Percentiles rank a stretch among this genome's conserved stretches.
Conservation (phyloP, 1,139 yeast genomes). For the Wickerhamomyces sp. region DNA sequence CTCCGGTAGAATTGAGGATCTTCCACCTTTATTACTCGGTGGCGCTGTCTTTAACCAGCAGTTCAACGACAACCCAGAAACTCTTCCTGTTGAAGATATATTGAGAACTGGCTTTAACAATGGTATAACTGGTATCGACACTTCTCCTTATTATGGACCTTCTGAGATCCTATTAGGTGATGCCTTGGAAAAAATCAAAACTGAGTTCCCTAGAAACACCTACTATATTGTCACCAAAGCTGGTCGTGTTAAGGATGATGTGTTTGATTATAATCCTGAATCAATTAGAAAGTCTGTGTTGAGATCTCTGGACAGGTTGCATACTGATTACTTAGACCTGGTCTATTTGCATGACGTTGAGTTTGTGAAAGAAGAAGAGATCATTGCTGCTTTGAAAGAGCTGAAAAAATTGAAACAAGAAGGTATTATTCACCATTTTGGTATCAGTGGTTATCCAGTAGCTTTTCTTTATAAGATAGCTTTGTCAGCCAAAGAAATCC, state of each 20-base stretch:
- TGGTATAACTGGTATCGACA: conserved; percentile 79
- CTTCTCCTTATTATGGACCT: conserved; percentile 92
- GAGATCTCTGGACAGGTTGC: conserved; percentile 62
- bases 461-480: conserved; percentile 55
- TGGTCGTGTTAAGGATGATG: conserved; percentile 64
- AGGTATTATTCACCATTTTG: conserved; percentile 64
- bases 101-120: conserved; percentile 53
- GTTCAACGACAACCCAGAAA: conserved; percentile 62
- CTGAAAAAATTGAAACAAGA: conserved; percentile 55
- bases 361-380: conserved; percentile 55
- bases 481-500: conserved; percentile 31
- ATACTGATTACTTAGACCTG: conserved; percentile 67
- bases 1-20: conserved; percentile 11
- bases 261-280: conserved; percentile 68
- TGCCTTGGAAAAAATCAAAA: conserved; percentile 42
- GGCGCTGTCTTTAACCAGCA: conserved; percentile 84
- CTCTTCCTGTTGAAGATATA: conserved; percentile 53
- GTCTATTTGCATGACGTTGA: conserved; percentile 90
- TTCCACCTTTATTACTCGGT: conserved; percentile 67
- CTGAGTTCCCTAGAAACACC: conserved; percentile 51
- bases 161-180: conserved; percentile 73
- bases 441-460: conserved; percentile 87
- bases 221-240: conserved; percentile 83
- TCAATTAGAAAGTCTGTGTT: conserved; percentile 58
- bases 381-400: conserved; percentile 59